phyloP scores from a whole-genome alignment of 306 rosid species.

The Bauhinia variegata region DNA sequence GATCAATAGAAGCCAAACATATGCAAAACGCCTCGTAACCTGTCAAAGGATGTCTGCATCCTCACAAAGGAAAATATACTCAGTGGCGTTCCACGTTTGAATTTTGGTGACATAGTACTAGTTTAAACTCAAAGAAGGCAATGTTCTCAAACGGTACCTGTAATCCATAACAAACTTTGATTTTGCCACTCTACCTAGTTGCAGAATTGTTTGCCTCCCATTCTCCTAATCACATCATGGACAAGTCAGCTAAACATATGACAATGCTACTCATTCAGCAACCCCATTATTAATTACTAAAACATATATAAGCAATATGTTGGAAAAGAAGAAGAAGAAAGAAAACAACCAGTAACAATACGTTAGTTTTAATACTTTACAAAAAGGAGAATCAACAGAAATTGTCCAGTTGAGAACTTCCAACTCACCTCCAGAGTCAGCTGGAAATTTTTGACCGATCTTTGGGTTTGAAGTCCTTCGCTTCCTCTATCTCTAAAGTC shows the following conservation, averaged over 20 bases:
- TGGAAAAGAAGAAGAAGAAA: neutral
- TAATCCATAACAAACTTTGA: conserved; percentile 88
- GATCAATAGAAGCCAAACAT: conserved; percentile 83
- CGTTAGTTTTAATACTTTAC: neutral
- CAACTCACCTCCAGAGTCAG: conserved; percentile 72
- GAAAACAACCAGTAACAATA: neutral
- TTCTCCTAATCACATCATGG: conserved; percentile 53
- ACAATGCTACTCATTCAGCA: too few species aligned
- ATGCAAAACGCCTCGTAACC: conserved; percentile 96
- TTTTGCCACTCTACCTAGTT: conserved; percentile 83
- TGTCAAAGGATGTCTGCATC: conserved; percentile 86
- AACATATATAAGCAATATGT: neutral
- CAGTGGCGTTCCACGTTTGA: neutral
- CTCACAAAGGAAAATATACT: conserved; percentile 22
- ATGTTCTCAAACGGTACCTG: conserved; percentile 55
- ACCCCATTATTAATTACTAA: too few species aligned
- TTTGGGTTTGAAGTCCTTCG: conserved; percentile 66
- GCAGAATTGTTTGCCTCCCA: conserved; percentile 78
- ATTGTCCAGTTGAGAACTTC: neutral
- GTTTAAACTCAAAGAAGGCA: conserved; percentile 8
- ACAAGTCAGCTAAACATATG: conserved; percentile 28
- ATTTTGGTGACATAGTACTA: too few species aligned
- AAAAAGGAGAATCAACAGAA: neutral
- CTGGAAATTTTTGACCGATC: conserved; percentile 89
- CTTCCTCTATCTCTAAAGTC: conserved; percentile 90